Base-by-base conservation (phyloP, 1,139 yeast genomes). In the Geotrichum phurueaensis region DNA sequence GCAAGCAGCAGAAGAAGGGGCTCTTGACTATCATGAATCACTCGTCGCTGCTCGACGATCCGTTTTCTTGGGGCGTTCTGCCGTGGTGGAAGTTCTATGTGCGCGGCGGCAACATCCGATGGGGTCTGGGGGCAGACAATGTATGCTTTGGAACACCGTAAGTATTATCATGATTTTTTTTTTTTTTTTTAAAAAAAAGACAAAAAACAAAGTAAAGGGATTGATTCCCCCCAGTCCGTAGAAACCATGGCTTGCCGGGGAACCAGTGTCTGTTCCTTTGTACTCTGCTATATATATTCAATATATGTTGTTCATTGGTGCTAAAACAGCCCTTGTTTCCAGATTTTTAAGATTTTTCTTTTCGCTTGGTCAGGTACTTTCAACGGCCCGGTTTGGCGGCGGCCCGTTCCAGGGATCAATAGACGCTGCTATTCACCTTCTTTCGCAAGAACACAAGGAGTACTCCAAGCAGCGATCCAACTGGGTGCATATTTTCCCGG, bases 401-500 rank as follows among this genome's bases (percentile, higher is more conserved):
- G 97, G 98, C 0, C 96, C 96, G 0, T 94, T 89, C 74, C 99
- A 94, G 75, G 89, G 89, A 1, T 84, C 96, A 0, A 72, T 94
- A 12, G 98, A 94, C 73, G 96, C 97, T 0, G 88, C 96, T n/a
- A 82, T 94, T 54, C 76, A 92, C 64, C 76, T 94, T n/a, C 75
- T 92, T 60, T 85, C 92, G 52, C 92, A 55, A 51, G 47, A 56
- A 39, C 36, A 51, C 10, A 43, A 63, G 48, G 51, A 29, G 49
- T 56, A 67, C 69, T 59, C 53, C 64, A 10, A 39, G 62, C 52
- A 50, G 22, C 53, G 18, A 65, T 87, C 94, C 1, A 84, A 89
- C 1, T 94, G 99, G 99, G 84, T 94, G 63, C 98, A 94, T 72
- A 85, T 92, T 4, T 94, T 90, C 73, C 99, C 99, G 0, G 99